Evolutionary conservation across 1,139 yeast genomes (phyloP).

Genomic region (Saccharomycopsis phalli): DNA sequence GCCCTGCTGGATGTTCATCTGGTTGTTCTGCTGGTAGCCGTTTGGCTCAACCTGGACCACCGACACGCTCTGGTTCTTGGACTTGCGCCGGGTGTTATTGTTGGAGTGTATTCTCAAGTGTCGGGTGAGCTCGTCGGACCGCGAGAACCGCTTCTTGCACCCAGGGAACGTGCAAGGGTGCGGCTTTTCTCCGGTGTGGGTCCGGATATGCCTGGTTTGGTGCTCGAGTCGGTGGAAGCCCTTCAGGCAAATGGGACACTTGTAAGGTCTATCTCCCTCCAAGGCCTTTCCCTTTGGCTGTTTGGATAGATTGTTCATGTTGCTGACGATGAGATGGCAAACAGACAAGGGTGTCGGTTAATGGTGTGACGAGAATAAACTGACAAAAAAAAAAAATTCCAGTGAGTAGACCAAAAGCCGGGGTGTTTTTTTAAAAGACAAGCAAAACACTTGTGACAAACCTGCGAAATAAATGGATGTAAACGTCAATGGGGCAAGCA

Average conservation of each 20-base stretch:
- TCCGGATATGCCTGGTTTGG: slow-evolving; percentile 87
- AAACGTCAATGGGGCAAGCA: too few species aligned
- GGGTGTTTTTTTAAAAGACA: too few species aligned
- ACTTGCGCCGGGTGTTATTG: slow-evolving; percentile 55
- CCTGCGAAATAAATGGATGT: too few species aligned
- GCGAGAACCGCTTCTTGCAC: slow-evolving; percentile 73
- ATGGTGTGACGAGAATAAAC: not conserved
- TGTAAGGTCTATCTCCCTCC: slow-evolving; percentile 51
- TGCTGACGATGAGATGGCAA: not conserved
- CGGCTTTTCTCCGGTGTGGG: slow-evolving; percentile 95
- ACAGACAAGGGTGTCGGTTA: not conserved
- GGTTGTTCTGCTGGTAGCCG: slow-evolving; percentile 15
- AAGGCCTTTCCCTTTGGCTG: not conserved
- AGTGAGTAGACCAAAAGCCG: not conserved
- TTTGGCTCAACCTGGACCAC: slow-evolving; percentile 22
- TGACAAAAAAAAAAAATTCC: not conserved
- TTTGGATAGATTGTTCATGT: slow-evolving; percentile 3
- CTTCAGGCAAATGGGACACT: slow-evolving; percentile 85
- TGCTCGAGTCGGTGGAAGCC: slow-evolving; percentile 91
- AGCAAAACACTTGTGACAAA: too few species aligned
- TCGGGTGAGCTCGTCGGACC: slow-evolving; percentile 86
- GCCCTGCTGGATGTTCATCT: slow-evolving; percentile 13
- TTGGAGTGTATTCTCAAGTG: slow-evolving; percentile 83
- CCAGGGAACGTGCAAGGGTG: slow-evolving; percentile 85
- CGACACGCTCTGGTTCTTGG: slow-evolving; percentile 28